Conservation (phyloP, 2,329 filamentous ascomycete genomes). For the Beauveria sp. region DNA sequence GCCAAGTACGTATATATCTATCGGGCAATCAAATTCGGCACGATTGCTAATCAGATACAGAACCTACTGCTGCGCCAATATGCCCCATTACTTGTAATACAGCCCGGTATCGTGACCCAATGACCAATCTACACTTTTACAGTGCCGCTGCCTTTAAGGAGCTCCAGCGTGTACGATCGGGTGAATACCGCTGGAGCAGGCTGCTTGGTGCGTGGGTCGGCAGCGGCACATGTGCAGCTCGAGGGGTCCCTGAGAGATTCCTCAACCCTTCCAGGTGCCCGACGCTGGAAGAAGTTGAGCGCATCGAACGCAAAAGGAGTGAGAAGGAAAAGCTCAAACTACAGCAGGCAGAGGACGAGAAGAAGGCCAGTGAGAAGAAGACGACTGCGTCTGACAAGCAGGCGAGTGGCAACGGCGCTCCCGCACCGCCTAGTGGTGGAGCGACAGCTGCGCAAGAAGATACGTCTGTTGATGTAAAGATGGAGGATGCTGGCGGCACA, state of each 20-base stretch:
- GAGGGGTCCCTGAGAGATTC: slow-evolving; percentile 76
- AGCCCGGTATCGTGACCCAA: slow-evolving; percentile 77
- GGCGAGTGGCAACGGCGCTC: not conserved
- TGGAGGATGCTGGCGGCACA: not conserved
- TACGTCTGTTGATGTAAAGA: not conserved
- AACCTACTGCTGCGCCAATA: slow-evolving; percentile 43
- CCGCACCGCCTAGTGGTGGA: not conserved
- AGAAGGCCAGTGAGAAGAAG: slow-evolving; percentile 14
- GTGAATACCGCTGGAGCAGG: slow-evolving; percentile 75
- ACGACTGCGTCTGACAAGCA: not conserved
- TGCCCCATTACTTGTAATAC: slow-evolving; percentile 79
- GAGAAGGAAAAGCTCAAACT: slow-evolving; percentile 13
- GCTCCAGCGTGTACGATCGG: slow-evolving; percentile 64
- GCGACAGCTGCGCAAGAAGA: not conserved
- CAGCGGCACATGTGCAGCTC: slow-evolving; percentile 52
- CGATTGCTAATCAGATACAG: slow-evolving; percentile 21
- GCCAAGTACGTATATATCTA: slow-evolving; percentile 34
- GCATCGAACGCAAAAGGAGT: slow-evolving; percentile 16
- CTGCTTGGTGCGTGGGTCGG: slow-evolving; percentile 81
- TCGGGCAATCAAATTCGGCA: not conserved
- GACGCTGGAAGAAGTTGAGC: slow-evolving; percentile 17
- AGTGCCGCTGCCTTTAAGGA: slow-evolving; percentile 75
- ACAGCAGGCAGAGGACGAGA: slow-evolving; percentile 9
- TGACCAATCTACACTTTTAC: slow-evolving; percentile 73
- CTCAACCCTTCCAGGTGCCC: slow-evolving; percentile 27